Conservation (phyloP, 225 moss, liverwort and hornwort species). For the Marchantia polymorpha region DNA sequence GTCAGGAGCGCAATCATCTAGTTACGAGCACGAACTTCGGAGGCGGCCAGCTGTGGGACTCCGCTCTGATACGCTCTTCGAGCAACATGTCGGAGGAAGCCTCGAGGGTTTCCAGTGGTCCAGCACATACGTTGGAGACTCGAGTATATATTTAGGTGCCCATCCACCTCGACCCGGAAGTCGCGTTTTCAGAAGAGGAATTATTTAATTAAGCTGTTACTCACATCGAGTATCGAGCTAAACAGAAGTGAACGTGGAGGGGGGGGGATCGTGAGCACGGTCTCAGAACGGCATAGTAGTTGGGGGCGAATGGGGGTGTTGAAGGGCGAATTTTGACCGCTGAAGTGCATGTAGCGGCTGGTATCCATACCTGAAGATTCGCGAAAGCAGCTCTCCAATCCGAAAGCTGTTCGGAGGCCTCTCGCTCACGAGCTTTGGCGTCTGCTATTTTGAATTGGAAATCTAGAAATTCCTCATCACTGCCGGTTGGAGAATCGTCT, state of each 20-base stretch:
- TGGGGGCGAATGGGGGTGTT: not conserved
- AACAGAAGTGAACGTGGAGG: too few species aligned
- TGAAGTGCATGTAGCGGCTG: not conserved
- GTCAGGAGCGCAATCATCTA: too few species aligned
- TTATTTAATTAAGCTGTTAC: not conserved
- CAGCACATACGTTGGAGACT: not conserved
- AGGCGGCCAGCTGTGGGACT: too few species aligned
- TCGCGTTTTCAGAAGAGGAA: not conserved
- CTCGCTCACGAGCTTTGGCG: slow-evolving; percentile 32
- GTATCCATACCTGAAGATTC: slow-evolving; percentile 35
- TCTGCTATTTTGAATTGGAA: slow-evolving; percentile 45
- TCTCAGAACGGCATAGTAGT: too few species aligned
- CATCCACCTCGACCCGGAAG: not conserved
- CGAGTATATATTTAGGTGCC: not conserved
- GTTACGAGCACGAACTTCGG: too few species aligned
- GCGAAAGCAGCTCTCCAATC: slow-evolving; percentile 46
- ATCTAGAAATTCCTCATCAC: slow-evolving; percentile 44
- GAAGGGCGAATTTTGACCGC: not conserved
- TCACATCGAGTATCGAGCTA: not conserved
- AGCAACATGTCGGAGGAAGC: not conserved
- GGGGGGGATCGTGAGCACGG: too few species aligned
- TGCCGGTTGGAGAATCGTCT: slow-evolving; percentile 26
- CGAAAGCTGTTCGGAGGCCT: slow-evolving; percentile 25
- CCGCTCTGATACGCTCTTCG: too few species aligned
- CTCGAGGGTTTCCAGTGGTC: not conserved